Base-by-base conservation (phyloP, 169 alveolate species). In the Besnoitia besnoiti region DNA sequence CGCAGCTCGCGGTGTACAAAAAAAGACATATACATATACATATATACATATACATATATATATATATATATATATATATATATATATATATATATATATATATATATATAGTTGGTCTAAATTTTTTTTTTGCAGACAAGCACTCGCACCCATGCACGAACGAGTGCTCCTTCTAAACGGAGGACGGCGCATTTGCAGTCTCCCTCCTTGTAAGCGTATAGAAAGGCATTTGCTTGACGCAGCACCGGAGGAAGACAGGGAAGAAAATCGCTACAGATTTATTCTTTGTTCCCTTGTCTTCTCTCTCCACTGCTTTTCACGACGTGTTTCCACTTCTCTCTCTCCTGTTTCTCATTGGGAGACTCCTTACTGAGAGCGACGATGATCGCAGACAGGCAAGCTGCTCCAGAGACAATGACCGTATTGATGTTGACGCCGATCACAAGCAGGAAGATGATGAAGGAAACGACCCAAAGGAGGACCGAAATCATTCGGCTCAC, bases 321-420 rank as follows among this genome's bases (percentile, higher is more conserved):
- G n/a, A n/a, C n/a, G n/a, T n/a, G n/a, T n/a, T n/a, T n/a, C n/a
- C n/a, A n/a, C n/a, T n/a, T n/a, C n/a, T n/a, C n/a, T n/a, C n/a
- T n/a, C n/a, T n/a, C n/a, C n/a, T n/a, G n/a, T n/a, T n/a, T n/a
- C n/a, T n/a, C n/a, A n/a, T n/a, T 55, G 35, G 59, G 0, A 27
- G 35, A 19, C 27, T 33, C 27, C 93, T 35, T 55, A 90, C 93
- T 90, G 44, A 90, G 93, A 16, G 93, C 62, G 39, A 90, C 93
- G 0, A 85, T 79, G 42, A 79, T 51, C 0, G 91, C 94, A 16
- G 94, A 82, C 33, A 91, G 51, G 39, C 62, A 82, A 30, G 91
- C 91, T 12, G 91, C 94, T 16, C 94, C 94, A 35, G 94, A 82
- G 49, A 91, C 88, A 16, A 91, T 76, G 49, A 91, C 91, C 40